Base-by-base conservation (phyloP, 768 basidiomycete genomes). In the Mycena metata region DNA sequence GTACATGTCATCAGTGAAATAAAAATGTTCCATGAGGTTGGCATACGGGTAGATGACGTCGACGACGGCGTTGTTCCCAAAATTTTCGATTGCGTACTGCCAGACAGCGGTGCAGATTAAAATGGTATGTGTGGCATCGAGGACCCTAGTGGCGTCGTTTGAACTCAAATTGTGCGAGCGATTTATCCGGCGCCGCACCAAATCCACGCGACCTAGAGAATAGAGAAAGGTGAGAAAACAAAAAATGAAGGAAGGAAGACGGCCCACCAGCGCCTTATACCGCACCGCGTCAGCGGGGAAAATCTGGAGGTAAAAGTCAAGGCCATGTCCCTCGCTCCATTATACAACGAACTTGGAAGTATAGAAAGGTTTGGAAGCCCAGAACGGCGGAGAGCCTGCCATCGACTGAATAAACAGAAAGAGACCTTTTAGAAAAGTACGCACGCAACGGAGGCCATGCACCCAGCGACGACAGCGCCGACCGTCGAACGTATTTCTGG, bases 61-160 rank as follows among this genome's bases (percentile, higher is more conserved):
- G 17, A 82, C 79, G 17, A 62, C 61, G 2, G 66, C 66, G 3
- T 55, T 10, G 10, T 73, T 30, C 2, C 81, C 82, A 65, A 78
- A 83, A 42, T 79, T 64, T 0, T 56, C 59, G 30, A 84, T 81
- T 8, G 83, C 64, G 64, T 82, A 83, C 35, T 80, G 72, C 82
- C 83, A 85, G 13, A 83, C 65, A 5, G 81, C 75, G 5, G 74
- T 67, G 78, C 81, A 82, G 30, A 84, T 80, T 61, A 82, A 76
- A 16, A 67, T 69, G 0, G 82, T 83, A 65, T 85, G 84, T 1
- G 72, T 69, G 9, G 75, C 75, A 61, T 85, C 84, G 19, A 82
- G 75, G 12, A 79, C 9, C 82, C 83, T 84, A n/a, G 57, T 16
- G 21, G 6, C 19, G 12, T 35, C 15, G 17, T 17, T 26, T 1